phyloP scores from a whole-genome alignment of 179 eudicot species.

The Dionaea muscipula region DNA sequence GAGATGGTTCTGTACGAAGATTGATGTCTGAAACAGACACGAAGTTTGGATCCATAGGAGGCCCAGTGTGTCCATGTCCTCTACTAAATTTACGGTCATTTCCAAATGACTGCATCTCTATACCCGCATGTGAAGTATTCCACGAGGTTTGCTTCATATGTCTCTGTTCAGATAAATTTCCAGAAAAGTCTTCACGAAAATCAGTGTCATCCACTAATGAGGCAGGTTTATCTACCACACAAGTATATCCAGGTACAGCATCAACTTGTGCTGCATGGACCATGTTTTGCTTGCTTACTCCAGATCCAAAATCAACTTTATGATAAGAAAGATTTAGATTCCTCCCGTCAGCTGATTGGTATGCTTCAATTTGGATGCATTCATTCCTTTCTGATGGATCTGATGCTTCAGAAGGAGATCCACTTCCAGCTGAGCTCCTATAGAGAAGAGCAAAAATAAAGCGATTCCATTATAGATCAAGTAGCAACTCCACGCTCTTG shows the following conservation, averaged over 20 bases:
- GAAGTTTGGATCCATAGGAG: conserved; percentile 18
- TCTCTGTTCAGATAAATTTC: conserved; percentile 19
- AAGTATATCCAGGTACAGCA: conserved; percentile 52
- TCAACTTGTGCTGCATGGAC: conserved; percentile 33
- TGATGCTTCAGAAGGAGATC: conserved; percentile 60
- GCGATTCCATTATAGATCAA: not conserved
- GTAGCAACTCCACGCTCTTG: not conserved
- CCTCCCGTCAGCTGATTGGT: conserved; percentile 28
- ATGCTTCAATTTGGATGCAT: conserved; percentile 34
- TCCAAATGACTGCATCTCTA: conserved; percentile 17
- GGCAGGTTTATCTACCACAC: conserved; percentile 25
- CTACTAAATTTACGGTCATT: conserved; percentile 20
- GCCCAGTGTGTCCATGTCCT: conserved; percentile 16
- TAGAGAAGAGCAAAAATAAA: conserved; percentile 11
- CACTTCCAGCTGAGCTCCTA: conserved; percentile 85
- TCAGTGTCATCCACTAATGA: conserved; percentile 13
- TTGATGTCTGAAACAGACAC: conserved; percentile 49
- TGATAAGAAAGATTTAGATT: conserved; percentile 43
- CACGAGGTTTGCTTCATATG: conserved; percentile 25
- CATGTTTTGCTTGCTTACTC: conserved; percentile 23
- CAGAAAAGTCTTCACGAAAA: conserved; percentile 10
- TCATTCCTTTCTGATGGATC: conserved; percentile 53
- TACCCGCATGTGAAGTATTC: conserved; percentile 20
- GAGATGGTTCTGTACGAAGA: conserved; percentile 45
- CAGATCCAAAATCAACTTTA: conserved; percentile 33